Conservation (phyloP, 305 asterid species). For the Euphrasia arctica region DNA sequence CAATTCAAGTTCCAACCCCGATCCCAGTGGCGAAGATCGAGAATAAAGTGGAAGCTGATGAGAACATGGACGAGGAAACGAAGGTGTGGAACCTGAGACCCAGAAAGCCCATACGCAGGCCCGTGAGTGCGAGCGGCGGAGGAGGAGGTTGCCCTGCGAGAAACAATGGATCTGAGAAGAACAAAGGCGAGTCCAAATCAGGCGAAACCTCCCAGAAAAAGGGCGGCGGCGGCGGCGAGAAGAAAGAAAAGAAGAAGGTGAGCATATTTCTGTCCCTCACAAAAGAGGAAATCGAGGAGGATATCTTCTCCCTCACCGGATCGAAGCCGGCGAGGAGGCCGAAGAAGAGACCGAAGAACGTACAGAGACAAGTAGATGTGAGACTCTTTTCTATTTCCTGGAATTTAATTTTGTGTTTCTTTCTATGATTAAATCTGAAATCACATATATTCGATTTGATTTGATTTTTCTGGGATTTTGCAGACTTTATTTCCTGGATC, state of each 20-base stretch:
- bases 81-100: constrained; percentile 92
- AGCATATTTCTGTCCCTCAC: constrained; percentile 43
- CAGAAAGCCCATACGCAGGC: constrained; percentile 51
- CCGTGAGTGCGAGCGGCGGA: constrained; percentile 48
- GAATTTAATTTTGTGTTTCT: constrained; percentile 11
- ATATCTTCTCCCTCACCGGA: constrained; percentile 59
- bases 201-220: constrained; percentile 31
- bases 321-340: constrained; percentile 75
- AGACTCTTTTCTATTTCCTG: constrained; percentile 18
- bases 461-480: constrained; percentile 13
- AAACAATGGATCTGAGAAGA: constrained; percentile 13
- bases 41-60: constrained; percentile 26
- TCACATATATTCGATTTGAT: neutral
- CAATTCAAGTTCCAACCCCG: no score
- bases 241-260: constrained; percentile 51
- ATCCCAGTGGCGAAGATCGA: constrained; percentile 19
- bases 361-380: constrained; percentile 68
- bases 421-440: neutral
- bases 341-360: constrained; percentile 58
- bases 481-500: constrained; percentile 54
- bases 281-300: constrained; percentile 80
- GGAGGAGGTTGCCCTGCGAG: constrained; percentile 41
- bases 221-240: constrained; percentile 27
- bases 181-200: constrained; percentile 21
- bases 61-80: constrained; percentile 49